These are phyloP conservation scores for Solanum bulbocastanum DNA, from an alignment of 257 asterid genomes.

Conservation along the genomic window DNA sequence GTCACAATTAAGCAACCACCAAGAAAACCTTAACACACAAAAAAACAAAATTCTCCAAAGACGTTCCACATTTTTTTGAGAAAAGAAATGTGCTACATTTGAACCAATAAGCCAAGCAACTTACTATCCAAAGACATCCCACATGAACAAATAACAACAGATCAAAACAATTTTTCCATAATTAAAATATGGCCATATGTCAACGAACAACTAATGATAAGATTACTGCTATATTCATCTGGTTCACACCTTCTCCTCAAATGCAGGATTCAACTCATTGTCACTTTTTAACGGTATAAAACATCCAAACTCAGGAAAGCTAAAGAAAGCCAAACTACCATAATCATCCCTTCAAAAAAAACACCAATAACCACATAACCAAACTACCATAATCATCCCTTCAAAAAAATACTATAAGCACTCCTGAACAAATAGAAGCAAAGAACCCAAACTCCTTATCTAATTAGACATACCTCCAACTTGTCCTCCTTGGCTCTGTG, in stretches of 20 bases:
- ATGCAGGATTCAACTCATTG: not conserved
- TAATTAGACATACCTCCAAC: constrained; percentile 47
- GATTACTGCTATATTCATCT: not conserved
- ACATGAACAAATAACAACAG: not conserved
- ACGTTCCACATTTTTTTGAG: not conserved
- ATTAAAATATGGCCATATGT: not conserved
- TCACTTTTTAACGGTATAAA: not conserved
- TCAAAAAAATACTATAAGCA: not conserved
- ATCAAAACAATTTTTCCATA: not conserved
- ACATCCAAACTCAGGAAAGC: not conserved
- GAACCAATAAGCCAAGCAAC: too few species aligned
- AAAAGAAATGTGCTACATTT: too few species aligned
- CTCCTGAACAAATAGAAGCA: not conserved
- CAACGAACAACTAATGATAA: not conserved
- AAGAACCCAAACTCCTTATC: not conserved
- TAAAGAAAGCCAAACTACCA: not conserved
- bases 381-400: not conserved
- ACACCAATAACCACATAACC: not conserved
- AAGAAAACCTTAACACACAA: not conserved
- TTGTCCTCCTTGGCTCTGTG: constrained; percentile 84
- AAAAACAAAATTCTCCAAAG: too few species aligned
- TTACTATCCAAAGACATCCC: too few species aligned
- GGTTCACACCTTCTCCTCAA: not conserved
- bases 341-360: not conserved
- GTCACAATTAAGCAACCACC: not conserved